A percentile compares a stretch with the other conserved stretches of the same genome.
phyloP scores from a whole-genome alignment of 495 filamentous ascomycete genomes.

The Penicillium diatomitis region DNA sequence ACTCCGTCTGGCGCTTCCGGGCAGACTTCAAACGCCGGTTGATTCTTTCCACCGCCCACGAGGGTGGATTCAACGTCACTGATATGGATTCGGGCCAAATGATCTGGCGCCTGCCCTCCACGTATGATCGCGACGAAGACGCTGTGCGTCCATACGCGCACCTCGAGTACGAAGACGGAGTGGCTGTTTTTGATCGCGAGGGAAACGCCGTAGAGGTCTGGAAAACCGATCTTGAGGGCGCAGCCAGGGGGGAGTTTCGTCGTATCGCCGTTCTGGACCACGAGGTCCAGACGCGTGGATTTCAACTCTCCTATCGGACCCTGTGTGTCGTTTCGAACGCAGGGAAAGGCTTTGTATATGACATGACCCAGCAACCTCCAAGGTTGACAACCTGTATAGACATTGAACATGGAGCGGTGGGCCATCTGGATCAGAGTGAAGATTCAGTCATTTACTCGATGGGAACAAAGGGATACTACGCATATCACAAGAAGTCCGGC shows the following conservation, averaged over 20 bases:
- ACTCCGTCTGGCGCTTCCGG: constrained; percentile 32
- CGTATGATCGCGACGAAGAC: constrained; percentile 17
- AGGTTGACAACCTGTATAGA: constrained; percentile 17
- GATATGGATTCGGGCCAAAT: constrained; percentile 29
- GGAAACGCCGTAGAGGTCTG: constrained; percentile 32
- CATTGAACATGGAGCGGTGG: constrained; percentile 26
- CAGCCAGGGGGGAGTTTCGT: constrained; percentile 27
- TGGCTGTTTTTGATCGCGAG: constrained; percentile 32
- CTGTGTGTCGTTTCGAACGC: constrained; percentile 33
- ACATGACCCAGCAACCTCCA: constrained; percentile 31
- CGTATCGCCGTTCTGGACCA: constrained; percentile 29
- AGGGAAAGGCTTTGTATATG: constrained; percentile 33
- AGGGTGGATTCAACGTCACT: constrained; percentile 30
- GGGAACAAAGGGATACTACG: constrained; percentile 27
- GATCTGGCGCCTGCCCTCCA: constrained; percentile 30
- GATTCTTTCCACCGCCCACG: constrained; percentile 30
- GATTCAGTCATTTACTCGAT: constrained; percentile 33
- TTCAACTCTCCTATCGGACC: constrained; percentile 30
- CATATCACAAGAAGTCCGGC: constrained; percentile 23
- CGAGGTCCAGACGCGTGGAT: constrained; percentile 30
- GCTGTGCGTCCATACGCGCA: constrained; percentile 29
- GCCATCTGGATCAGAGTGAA: constrained; percentile 30
- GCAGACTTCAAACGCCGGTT: constrained; percentile 33
- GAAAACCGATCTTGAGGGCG: constrained; percentile 23
- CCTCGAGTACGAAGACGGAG: constrained; percentile 35